A percentile compares a stretch with the other conserved stretches of the same genome.
Conservation (phyloP, 1,284 basidiomycete genomes). For the Schizophyllum amplum region DNA sequence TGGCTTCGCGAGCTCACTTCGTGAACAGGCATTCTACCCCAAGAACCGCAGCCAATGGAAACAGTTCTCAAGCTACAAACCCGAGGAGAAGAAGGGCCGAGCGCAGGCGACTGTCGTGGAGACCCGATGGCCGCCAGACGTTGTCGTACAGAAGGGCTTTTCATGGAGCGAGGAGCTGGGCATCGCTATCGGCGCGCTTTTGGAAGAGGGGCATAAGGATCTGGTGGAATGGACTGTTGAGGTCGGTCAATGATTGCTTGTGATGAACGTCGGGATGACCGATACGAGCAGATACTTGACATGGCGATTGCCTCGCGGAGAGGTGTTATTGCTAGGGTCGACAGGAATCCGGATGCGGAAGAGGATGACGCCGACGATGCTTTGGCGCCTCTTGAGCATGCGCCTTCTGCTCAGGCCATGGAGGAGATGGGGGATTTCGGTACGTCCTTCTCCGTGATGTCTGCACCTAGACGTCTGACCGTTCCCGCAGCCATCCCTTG, state of each 20-base stretch:
- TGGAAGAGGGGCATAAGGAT: conserved; percentile 54
- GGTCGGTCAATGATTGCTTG: conserved; percentile 30
- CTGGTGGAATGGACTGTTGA: conserved; percentile 77
- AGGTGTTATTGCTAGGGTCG: conserved; percentile 64
- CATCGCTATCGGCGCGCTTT: conserved; percentile 70
- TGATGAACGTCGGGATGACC: neutral
- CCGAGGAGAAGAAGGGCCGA: conserved; percentile 47
- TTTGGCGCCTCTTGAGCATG: conserved; percentile 17
- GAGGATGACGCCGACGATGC: conserved; percentile 28
- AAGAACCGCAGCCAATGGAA: conserved; percentile 87
- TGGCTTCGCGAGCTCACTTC: conserved; percentile 10
- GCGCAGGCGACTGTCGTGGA: conserved; percentile 29
- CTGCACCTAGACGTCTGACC: conserved; percentile 1
- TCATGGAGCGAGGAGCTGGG: conserved; percentile 88
- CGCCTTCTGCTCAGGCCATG: conserved; percentile 63
- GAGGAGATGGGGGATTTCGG: conserved; percentile 71
- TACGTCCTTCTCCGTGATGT: conserved; percentile 31
- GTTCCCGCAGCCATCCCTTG: conserved; percentile 59
- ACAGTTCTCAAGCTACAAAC: conserved; percentile 72
- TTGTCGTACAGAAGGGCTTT: conserved; percentile 81
- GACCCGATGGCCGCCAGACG: conserved; percentile 50
- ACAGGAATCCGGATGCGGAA: conserved; percentile 37
- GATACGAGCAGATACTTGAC: conserved; percentile 48
- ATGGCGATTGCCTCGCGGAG: conserved; percentile 60
- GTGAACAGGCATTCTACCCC: conserved; percentile 72